Base-by-base conservation (phyloP, 1,284 basidiomycete species). In the Microbotryum scabiosae region DNA sequence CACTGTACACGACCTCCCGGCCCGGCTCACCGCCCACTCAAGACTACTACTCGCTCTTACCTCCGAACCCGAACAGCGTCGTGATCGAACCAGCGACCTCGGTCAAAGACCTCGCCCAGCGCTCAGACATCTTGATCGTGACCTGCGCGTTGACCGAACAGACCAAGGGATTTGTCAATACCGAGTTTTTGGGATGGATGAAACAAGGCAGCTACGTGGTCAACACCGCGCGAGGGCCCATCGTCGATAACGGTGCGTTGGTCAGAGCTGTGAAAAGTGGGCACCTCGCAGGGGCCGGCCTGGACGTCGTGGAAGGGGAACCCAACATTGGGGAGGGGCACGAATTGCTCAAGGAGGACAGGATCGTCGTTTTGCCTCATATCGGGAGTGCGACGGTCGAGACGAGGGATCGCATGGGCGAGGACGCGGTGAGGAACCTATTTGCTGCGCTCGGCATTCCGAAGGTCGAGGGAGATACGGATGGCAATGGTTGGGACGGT, bases 291-390 rank as follows among this genome's bases (percentile, higher is more conserved):
- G 92, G 85, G 25, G 94, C 94, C 0, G 94, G 90, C 0, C 72
- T 98, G 7, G 94, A 98, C 74, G 94, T 97, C 41, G 84, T 97
- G 14, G 90, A 92, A 67, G 90, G 89, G 36, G 94, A 98, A 75
- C 94, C 94, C 0, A 77, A 86, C 52, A 80, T 97, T 36, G 71
- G 75, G 1, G 75, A 77, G 3, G 84, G 88, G 68, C 90, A 97
- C 74, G 85, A 87, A 1, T 76, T 97, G 49, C 83, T 96, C 44
- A 82, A 81, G 69, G 83, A 90, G 62, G 83, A 84, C 8, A 81
- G 82, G 83, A 88, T 68, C 72, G 82, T 73, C 8, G 14, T 56
- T 16, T 71, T 97, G 36, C 93, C 94, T 0, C 93, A 97, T 72
- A 85, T 97, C 58, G 94, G 84, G 25, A 90, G 87, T 64, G 92